A percentile compares a stretch with the other conserved stretches of the same genome.
phyloP scores from a whole-genome alignment of 805 yeast species.

The Torulaspora quercuum region DNA sequence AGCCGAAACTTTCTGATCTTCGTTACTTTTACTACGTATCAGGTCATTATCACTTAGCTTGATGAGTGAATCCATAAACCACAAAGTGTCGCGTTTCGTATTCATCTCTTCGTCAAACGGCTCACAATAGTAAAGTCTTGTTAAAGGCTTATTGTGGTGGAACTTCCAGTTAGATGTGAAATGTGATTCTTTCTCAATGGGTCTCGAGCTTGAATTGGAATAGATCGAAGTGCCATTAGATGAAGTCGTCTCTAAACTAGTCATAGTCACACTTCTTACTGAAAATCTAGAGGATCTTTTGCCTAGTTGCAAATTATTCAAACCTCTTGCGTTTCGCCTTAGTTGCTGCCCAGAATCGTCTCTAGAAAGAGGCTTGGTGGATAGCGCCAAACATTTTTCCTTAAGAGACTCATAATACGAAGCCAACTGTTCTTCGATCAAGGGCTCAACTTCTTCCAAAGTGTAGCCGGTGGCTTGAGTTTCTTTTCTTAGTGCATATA shows the following conservation, averaged over 20 bases:
- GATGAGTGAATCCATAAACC: conserved; percentile 29
- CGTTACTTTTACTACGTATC: conserved; percentile 1
- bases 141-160: conserved; percentile 26
- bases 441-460: conserved; percentile 9
- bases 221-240: conserved; percentile 11
- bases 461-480: conserved; percentile 14
- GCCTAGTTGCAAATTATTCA: conserved; percentile 3
- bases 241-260: conserved; percentile 8
- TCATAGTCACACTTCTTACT: conserved; percentile 6
- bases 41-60: conserved; percentile 14
- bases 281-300: conserved; percentile 11
- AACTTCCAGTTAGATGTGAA: conserved; percentile 29
- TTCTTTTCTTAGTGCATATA: conserved; percentile 42
- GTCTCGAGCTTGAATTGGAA: conserved; percentile 12
- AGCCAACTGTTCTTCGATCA: conserved; percentile 21
- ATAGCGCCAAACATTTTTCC: conserved; percentile 26
- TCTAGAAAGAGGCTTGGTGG: conserved; percentile 5
- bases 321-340: conserved; percentile 2
- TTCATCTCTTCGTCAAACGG: conserved; percentile 22
- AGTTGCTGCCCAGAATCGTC: conserved; percentile 3
- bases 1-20: conserved; percentile 1
- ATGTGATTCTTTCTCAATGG: conserved; percentile 12
- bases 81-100: conserved; percentile 19
- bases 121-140: conserved; percentile 26
- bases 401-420: conserved; percentile 26